These are phyloP conservation scores for Auxenochlorella pyrenoidosa DNA, from an alignment of 139 green algal species.

Conservation along the genomic window DNA sequence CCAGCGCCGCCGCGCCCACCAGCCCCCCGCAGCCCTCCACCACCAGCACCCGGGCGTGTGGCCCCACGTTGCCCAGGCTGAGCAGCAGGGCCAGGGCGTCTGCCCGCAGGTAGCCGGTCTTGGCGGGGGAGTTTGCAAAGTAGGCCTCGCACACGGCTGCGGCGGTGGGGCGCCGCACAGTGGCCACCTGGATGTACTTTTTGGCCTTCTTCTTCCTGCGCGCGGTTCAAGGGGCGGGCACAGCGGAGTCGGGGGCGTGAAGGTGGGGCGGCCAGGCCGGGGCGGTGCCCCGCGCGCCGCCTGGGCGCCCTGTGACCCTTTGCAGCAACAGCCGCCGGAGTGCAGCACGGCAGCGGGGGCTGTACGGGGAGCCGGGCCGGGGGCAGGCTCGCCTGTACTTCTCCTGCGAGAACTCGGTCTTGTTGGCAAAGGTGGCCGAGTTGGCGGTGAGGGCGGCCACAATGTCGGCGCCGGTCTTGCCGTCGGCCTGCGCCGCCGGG, in stretches of 20 bases:
- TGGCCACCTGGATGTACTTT: slow-evolving; percentile 62
- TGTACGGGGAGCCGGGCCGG: too few relatives aligned
- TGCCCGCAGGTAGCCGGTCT: slow-evolving; percentile 70
- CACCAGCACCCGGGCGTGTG: slow-evolving; percentile 71
- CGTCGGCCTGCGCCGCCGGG: slow-evolving; percentile 16
- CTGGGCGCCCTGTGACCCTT: too few relatives aligned
- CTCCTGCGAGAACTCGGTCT: slow-evolving; percentile 89
- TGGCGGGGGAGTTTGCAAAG: slow-evolving; percentile 51
- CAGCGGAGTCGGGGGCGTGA: too few relatives aligned
- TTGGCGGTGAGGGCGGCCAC: slow-evolving; percentile 76
- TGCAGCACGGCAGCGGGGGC: too few relatives aligned
- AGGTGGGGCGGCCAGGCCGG: not conserved
- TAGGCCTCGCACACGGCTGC: slow-evolving; percentile 68
- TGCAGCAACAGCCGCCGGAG: too few relatives aligned
- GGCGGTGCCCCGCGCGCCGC: too few relatives aligned
- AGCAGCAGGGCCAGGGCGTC: slow-evolving; percentile 83
- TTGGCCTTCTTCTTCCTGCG: slow-evolving; percentile 64
- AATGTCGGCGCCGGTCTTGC: slow-evolving; percentile 70
- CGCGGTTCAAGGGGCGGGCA: not conserved
- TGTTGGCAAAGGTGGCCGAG: slow-evolving; percentile 80
- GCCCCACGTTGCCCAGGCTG: slow-evolving; percentile 78
- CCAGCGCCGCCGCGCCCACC: slow-evolving; percentile 73
- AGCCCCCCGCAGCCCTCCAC: slow-evolving; percentile 76
- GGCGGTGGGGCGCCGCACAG: slow-evolving; percentile 62
- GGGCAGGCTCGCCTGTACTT: slow-evolving; percentile 74